Base-by-base conservation (phyloP, 768 basidiomycete species). In the Amanita inopinata region DNA sequence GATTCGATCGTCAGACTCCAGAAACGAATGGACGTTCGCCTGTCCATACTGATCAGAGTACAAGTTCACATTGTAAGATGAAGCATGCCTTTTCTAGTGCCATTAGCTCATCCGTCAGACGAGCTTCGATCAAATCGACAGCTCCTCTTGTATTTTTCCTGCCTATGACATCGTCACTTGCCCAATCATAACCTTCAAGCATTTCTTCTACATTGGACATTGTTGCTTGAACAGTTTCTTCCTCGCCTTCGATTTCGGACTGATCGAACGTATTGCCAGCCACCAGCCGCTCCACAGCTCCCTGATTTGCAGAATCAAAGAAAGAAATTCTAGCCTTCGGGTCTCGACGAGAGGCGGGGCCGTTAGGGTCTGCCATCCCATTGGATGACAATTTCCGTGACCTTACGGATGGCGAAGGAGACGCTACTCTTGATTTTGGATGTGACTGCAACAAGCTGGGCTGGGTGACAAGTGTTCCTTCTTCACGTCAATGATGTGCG, bases 181-280 rank as follows among this genome's bases (percentile, higher is more conserved):
- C 82, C 92, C 92, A 98, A 59, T 98, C 96, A 54, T 96, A 96
- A 0, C 96, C 93, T 54, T 99, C 96, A 18, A 99, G 70, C 90
- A 99, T 93, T 58, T 99, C 96, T 57, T 99, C 96, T 2, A 99
- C 91, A 59, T 80, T 96, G 4, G 83, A 67, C 63, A 99, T 71
- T 3, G 88, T 89, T 6, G 82, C 86, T 49, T 88, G 82, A 8
- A 77, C 72, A 43, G 74, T 78, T 51, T 88, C 86, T 40, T 83
- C 83, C 43, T 80, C 81, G 9, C 69, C 76, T 11, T 74, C 73
- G 6, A 63, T 65, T 20, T 77, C 78, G 18, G 72, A 46, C 42
- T 62, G 59, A 25, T 51, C 51, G 33, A 58, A 73, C 7, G 61
- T 56, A 18, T 57, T 67, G 45, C 66, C 63, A 22, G 69, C 68